A percentile compares a stretch with the other conserved stretches of the same genome.
phyloP scores from a whole-genome alignment of 352 stramenopile genomes.

The Globisporangium cylindrosporum region DNA sequence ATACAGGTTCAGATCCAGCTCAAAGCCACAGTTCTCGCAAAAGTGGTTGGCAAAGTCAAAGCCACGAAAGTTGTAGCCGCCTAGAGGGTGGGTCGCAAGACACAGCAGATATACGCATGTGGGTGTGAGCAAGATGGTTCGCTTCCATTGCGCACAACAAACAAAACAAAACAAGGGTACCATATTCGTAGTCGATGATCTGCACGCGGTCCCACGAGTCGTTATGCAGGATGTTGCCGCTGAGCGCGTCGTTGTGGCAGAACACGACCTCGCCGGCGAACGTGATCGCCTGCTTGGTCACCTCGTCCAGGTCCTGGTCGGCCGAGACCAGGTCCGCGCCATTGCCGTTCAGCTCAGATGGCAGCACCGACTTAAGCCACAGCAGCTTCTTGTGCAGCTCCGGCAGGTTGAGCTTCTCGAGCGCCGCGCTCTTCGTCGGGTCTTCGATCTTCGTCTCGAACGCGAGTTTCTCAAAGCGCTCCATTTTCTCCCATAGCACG shows the following conservation, averaged over 20 bases:
- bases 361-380: conserved; percentile 84
- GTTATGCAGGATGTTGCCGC: conserved; percentile 82
- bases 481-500: conserved; percentile 78
- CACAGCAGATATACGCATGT: not conserved
- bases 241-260: conserved; percentile 94
- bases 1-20: conserved; percentile 87
- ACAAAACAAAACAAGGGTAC: not conserved
- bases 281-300: conserved; percentile 67
- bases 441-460: conserved; percentile 58
- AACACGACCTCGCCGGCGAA: conserved; percentile 88
- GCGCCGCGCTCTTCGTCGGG: conserved; percentile 46
- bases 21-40: conserved; percentile 93
- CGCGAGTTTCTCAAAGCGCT: conserved; percentile 79
- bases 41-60: conserved; percentile 97
- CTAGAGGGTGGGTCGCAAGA: conserved; percentile 13
- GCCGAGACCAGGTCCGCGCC: conserved; percentile 48
- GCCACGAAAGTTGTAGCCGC: conserved; percentile 90
- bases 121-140: not conserved
- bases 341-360: conserved; percentile 66
- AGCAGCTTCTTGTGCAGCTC: conserved; percentile 58
- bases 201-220: conserved; percentile 79
- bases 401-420: conserved; percentile 64
- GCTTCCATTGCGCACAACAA: not conserved
- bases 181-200: conserved; percentile 96
- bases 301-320: conserved; percentile 52